A percentile compares a stretch with the other conserved stretches of the same genome.
Evolutionary conservation across 139 green algal genomes (phyloP).

Genomic region (Chlorella sp.): DNA sequence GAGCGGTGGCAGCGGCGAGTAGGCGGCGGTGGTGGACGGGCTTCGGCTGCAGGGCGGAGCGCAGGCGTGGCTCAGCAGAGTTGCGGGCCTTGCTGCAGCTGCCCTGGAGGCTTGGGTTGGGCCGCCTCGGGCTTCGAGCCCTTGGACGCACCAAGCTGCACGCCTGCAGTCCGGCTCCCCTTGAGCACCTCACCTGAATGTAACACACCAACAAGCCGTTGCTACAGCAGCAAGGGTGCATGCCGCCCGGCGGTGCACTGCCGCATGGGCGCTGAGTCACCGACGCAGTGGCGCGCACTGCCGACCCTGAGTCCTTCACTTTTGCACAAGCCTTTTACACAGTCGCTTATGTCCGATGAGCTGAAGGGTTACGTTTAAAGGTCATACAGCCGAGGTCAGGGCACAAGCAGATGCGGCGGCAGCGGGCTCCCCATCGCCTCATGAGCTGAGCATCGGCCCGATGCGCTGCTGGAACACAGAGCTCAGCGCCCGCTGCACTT

Average conservation of each 20-base stretch:
- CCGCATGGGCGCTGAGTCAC: neutral
- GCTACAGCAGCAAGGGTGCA: too few species aligned
- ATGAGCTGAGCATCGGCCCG: conserved; percentile 66
- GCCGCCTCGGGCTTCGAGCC: too few species aligned
- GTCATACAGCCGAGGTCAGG: neutral
- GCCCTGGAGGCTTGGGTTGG: too few species aligned
- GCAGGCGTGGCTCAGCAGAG: neutral
- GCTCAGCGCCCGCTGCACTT: conserved; percentile 87
- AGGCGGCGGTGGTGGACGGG: neutral
- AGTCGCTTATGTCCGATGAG: neutral
- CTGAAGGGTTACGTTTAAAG: neutral
- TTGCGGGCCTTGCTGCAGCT: too few species aligned
- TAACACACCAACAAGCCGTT: neutral
- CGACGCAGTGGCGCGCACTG: too few species aligned
- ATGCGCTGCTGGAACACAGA: conserved; percentile 80
- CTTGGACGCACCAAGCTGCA: too few species aligned
- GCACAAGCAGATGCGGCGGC: neutral
- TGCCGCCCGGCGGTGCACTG: too few species aligned
- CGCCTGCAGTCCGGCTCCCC: too few species aligned
- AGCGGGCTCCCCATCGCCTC: neutral
- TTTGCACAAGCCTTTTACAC: too few species aligned
- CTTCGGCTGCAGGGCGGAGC: neutral
- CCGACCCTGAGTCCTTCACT: too few species aligned
- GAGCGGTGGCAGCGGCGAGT: neutral
- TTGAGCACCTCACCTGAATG: too few species aligned